phyloP scores from a whole-genome alignment of 495 filamentous ascomycete species.

The Aspergillus indologenus region DNA sequence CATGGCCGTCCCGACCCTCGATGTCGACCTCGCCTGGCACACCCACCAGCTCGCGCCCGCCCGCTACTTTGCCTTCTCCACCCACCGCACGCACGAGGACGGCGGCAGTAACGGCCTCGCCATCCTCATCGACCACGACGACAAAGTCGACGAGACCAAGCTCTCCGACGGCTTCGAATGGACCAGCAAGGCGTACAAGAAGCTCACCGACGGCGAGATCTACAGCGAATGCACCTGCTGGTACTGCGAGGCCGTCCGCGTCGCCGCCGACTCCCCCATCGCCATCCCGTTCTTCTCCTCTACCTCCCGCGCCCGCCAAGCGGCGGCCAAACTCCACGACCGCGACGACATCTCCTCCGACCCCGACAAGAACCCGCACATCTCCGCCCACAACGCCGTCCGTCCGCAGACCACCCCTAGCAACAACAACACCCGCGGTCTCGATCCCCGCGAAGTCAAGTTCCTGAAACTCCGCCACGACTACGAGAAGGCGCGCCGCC shows the following conservation, averaged over 20 bases:
- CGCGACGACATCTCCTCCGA: slow-evolving; percentile 52
- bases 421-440: background rate
- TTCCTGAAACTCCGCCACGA: slow-evolving; percentile 51
- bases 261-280: slow-evolving; percentile 46
- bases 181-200: slow-evolving; percentile 69
- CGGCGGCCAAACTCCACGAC: slow-evolving; percentile 51
- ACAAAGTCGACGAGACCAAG: slow-evolving; percentile 67
- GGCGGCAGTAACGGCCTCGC: background rate
- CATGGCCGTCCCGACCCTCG: slow-evolving; percentile 75
- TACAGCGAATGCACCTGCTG: slow-evolving; percentile 88
- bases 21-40: slow-evolving; percentile 84
- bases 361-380: slow-evolving; percentile 63
- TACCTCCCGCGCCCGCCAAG: slow-evolving; percentile 30
- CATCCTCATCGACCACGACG: slow-evolving; percentile 79
- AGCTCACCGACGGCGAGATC: slow-evolving; percentile 53
- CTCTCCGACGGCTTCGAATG: slow-evolving; percentile 67
- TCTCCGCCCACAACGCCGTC: slow-evolving; percentile 65
- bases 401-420: slow-evolving; percentile 21
- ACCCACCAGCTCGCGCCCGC: slow-evolving; percentile 62
- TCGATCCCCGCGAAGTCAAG: slow-evolving; percentile 19
- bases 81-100: slow-evolving; percentile 9
- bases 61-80: slow-evolving; percentile 59
- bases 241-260: slow-evolving; percentile 82
- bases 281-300: slow-evolving; percentile 40
- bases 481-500: slow-evolving; percentile 59